Percentiles rank a stretch among this genome's conserved stretches.
These are phyloP conservation scores for Adansonia digitata DNA, from an alignment of 345 rosid species.

Conservation along the genomic window DNA sequence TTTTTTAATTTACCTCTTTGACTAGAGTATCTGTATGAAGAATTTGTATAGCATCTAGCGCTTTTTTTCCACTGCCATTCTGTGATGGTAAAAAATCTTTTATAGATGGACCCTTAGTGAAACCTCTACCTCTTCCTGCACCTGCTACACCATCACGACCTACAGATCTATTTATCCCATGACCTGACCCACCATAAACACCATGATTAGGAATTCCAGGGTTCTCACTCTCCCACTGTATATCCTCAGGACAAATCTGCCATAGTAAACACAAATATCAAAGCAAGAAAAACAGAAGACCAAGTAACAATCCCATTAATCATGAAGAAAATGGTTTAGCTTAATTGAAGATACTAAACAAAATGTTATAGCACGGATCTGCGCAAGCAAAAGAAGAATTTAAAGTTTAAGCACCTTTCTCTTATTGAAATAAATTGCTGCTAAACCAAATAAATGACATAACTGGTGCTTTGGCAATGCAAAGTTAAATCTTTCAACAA, in stretches of 20 bases:
- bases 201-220: conserved; percentile 52
- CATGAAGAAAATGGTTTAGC: background rate
- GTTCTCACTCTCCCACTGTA: conserved; percentile 68
- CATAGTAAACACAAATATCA: conserved; percentile 2
- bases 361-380: background rate
- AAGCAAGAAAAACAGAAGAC: background rate
- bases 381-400: background rate
- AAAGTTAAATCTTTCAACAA: background rate
- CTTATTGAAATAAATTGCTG: background rate
- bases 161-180: conserved; percentile 44
- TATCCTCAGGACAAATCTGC: conserved; percentile 80
- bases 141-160: conserved; percentile 46
- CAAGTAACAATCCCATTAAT: too few species aligned
- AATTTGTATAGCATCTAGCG: conserved; percentile 54
- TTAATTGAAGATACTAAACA: background rate
- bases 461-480: background rate
- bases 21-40: conserved; percentile 66
- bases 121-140: conserved; percentile 55
- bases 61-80: conserved; percentile 73
- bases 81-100: conserved; percentile 62
- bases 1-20: conserved; percentile 48
- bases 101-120: conserved; percentile 51
- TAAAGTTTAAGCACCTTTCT: background rate
- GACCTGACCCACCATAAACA: conserved; percentile 39
- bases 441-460: background rate